A percentile compares a stretch with the other conserved stretches of the same genome.
phyloP scores from a whole-genome alignment of 148 eudicot genomes.

The Mesembryanthemum crystallinum region DNA sequence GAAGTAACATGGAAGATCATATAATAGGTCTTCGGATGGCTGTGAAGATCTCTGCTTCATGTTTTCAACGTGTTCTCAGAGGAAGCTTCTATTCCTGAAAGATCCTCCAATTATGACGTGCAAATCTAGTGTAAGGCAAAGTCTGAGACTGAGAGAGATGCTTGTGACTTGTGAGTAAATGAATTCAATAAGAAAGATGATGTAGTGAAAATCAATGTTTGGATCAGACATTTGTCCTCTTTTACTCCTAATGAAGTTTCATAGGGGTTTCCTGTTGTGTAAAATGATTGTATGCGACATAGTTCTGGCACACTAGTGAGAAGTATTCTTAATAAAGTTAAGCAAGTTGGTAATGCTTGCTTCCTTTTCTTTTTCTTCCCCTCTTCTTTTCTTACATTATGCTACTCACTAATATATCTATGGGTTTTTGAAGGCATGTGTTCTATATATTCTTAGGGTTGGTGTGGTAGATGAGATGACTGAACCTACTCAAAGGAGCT shows the following conservation, averaged over 20 bases:
- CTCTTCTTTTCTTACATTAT: background rate
- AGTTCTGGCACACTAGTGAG: no score
- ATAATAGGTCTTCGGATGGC: background rate
- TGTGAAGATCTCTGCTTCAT: background rate
- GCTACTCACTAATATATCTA: conserved; percentile 32
- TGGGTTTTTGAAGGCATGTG: conserved; percentile 82
- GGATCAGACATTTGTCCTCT: background rate
- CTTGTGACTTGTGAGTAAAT: background rate
- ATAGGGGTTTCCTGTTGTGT: no score
- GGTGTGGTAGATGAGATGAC: conserved; percentile 95
- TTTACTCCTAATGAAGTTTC: background rate
- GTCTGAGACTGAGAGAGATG: background rate
- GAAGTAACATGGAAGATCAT: conserved; percentile 2
- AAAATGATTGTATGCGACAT: no score
- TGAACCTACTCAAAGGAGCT: conserved; percentile 95
- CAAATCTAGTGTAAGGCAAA: background rate
- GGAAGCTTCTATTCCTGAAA: no score
- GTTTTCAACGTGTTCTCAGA: background rate
- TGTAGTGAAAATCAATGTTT: background rate
- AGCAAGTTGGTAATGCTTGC: conserved; percentile 3
- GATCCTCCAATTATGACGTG: background rate
- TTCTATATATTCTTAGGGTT: conserved; percentile 90
- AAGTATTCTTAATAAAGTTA: background rate
- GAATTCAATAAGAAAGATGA: background rate
- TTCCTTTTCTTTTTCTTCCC: background rate